A percentile compares a stretch with the other conserved stretches of the same genome.
phyloP scores from a whole-genome alignment of 176 grass and related monocot species.

The Eragrostis nindensis region DNA sequence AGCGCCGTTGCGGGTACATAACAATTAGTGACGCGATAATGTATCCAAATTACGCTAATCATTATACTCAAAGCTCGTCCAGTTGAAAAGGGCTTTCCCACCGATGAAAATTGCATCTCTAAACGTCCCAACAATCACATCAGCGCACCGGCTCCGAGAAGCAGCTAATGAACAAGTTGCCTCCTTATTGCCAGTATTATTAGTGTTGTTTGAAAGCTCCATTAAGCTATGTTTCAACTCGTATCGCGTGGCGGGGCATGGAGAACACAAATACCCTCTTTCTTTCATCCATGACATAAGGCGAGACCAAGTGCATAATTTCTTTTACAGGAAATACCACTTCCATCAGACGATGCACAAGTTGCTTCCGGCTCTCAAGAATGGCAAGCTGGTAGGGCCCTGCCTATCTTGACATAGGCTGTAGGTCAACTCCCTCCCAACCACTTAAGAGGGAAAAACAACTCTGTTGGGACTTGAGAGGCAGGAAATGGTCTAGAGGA shows the following conservation, averaged over 20 bases:
- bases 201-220: constrained; percentile 21
- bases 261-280: constrained; percentile 43
- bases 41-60: constrained; percentile 28
- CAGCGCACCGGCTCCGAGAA: constrained; percentile 8
- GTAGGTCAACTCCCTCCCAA: constrained; percentile 39
- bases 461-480: constrained; percentile 4
- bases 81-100: constrained; percentile 18
- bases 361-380: constrained; percentile 22
- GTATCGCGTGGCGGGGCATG: constrained; percentile 28
- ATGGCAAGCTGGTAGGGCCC: constrained; percentile 39
- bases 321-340: constrained; percentile 22
- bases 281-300: constrained; percentile 33
- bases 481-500: constrained; percentile 33
- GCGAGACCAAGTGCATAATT: not conserved
- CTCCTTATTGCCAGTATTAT: not conserved
- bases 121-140: constrained; percentile 27
- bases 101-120: constrained; percentile 29
- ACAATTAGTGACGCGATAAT: constrained; percentile 34
- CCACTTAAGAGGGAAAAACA: constrained; percentile 11
- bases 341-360: constrained; percentile 31
- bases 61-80: constrained; percentile 24
- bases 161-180: constrained; percentile 40
- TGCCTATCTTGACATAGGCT: not conserved
- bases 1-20: constrained; percentile 38
- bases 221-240: constrained; percentile 19